Evolutionary conservation across 768 basidiomycete genomes (phyloP), one percentile per base, ranked within the genome.

Genomic region (Arthromyces matolae): DNA sequence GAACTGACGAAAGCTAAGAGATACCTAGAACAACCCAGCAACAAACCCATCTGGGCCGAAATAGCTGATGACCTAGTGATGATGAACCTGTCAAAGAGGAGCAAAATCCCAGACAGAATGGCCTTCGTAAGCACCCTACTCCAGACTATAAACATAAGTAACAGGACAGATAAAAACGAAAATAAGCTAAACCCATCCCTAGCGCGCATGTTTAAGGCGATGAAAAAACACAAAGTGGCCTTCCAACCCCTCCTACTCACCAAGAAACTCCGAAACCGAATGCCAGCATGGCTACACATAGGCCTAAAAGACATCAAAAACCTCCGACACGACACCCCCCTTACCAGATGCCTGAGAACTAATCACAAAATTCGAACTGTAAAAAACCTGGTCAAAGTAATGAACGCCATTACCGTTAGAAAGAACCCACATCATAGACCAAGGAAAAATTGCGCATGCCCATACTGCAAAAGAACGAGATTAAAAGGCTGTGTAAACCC

Each of bases 1-100:
- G 35, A 52, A 8, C 9, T 63, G 0, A 64, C 54, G 43, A 31
- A 62, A 54, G 37, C 28, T 67, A 0, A 62, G 62, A 8, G 29
- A 31, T 31, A 31, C 29, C 29, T 31, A 14, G 29, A 31, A 8
- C 14, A 8, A 31, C 14, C 29, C 8, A 31, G 29, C 25, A 13
- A 25, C 20, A 12, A 14, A 31, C 29, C 29, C 8, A 31, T 8
- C 8, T 31, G 29, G 29, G 29, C 29, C 23, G 12, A 25, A 25
- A 16, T 24, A 5, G 24, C 27, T 8, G 41, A 22, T 2, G n/a
- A 42, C 12, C 18, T 14, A 42, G 6, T 13, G 19, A 10, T 18
- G 23, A 6, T 7, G 6, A 18, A 42, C 10, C 10, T 8, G 13
- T 28, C n/a, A 19, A 14, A 2, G n/a, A 29, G 19, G 8, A 9